phyloP scores from a whole-genome alignment of 768 basidiomycete species.

The Boletus bicolor region DNA sequence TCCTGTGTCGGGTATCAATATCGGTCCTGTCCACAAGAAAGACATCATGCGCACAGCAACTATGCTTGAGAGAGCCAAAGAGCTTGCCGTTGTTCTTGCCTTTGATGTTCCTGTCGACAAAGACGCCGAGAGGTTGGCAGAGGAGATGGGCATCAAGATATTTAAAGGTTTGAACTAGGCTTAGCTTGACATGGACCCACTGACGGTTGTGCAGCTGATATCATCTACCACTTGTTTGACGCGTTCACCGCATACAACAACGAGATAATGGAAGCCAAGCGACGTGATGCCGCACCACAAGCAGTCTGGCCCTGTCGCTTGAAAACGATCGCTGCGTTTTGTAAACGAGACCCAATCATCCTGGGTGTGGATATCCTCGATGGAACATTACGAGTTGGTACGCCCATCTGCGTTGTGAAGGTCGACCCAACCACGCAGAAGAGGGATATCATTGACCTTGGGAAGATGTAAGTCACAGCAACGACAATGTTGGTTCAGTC shows the following conservation, averaged over 20 bases:
- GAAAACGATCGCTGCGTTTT: conserved; percentile 90
- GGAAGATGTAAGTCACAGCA: conserved; percentile 74
- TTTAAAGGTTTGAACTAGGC: conserved; percentile 75
- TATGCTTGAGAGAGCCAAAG: conserved; percentile 95
- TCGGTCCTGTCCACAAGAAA: conserved; percentile 94
- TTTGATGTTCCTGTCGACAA: conserved; percentile 95
- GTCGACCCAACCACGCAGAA: conserved; percentile 83
- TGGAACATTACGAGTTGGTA: conserved; percentile 86
- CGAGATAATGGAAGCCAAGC: conserved; percentile 90
- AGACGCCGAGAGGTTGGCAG: conserved; percentile 87
- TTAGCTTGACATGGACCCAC: background rate
- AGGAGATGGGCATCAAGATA: conserved; percentile 89
- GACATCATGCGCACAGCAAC: conserved; percentile 89
- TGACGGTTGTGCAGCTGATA: conserved; percentile 64
- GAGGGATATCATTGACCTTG: conserved; percentile 87
- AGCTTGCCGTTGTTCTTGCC: conserved; percentile 91
- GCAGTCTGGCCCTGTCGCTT: conserved; percentile 97
- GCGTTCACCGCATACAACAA: conserved; percentile 92
- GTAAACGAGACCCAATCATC: conserved; percentile 96
- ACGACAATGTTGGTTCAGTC: background rate
- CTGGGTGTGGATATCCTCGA: conserved; percentile 95
- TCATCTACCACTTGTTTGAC: conserved; percentile 98
- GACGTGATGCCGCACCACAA: conserved; percentile 86
- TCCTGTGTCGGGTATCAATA: conserved; percentile 95
- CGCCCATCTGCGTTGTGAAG: conserved; percentile 93